These are phyloP conservation scores for Hypoxylon sp. DNA, from an alignment of 2,329 filamentous ascomycete species.

Conservation along the genomic window DNA sequence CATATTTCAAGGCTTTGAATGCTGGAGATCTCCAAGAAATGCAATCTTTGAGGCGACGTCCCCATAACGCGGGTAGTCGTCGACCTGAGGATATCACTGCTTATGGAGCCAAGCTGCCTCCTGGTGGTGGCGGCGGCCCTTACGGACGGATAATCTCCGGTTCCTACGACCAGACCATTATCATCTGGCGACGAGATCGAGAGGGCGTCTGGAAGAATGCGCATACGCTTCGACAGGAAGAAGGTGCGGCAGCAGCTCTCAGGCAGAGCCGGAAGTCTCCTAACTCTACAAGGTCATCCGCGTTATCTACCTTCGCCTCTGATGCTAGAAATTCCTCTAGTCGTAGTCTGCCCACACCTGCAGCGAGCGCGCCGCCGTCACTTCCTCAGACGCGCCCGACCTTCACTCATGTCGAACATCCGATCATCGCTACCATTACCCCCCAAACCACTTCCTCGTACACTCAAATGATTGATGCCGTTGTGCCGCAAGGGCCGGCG, in stretches of 20 bases:
- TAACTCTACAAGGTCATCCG: conserved; percentile 23
- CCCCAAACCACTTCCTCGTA: conserved; percentile 61
- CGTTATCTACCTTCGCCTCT: conserved; percentile 36
- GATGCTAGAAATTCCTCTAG: conserved; percentile 29
- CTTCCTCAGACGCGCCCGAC: conserved; percentile 47
- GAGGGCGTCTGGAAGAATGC: conserved; percentile 87
- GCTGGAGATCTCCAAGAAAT: conserved; percentile 64
- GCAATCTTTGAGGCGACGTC: conserved; percentile 56
- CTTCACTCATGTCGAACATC: conserved; percentile 53
- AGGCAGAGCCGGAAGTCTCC: conserved; percentile 47
- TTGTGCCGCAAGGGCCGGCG: conserved; percentile 65
- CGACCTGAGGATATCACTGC: conserved; percentile 83
- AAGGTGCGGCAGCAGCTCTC: conserved; percentile 70
- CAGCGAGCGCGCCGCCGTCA: conserved; percentile 49
- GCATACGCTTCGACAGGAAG: conserved; percentile 81
- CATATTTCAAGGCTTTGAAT: conserved; percentile 75
- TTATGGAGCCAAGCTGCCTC: conserved; percentile 87
- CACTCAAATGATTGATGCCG: conserved; percentile 66
- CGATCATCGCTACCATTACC: conserved; percentile 54
- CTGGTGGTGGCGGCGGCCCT: conserved; percentile 88
- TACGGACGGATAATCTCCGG: conserved; percentile 97
- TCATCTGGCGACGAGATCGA: conserved; percentile 91
- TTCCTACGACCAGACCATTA: conserved; percentile 95
- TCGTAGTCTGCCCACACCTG: conserved; percentile 41
- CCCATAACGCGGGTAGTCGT: conserved; percentile 78